phyloP scores from a whole-genome alignment of 148 eudicot species.

The Cornus florida region DNA sequence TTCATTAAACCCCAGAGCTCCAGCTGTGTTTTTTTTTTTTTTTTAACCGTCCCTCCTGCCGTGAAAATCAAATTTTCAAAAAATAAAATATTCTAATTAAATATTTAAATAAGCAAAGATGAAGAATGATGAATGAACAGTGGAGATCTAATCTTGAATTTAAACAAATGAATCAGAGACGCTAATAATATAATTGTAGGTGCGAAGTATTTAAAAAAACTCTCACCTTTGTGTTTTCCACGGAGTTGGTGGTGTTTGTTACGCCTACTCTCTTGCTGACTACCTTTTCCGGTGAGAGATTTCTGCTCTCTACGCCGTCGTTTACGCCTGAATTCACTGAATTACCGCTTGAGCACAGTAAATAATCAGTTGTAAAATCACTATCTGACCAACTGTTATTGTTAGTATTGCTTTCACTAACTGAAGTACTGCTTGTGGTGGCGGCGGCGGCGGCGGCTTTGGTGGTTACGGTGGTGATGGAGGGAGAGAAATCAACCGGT shows the following conservation, averaged over 20 bases:
- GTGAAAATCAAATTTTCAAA: conserved; percentile 21
- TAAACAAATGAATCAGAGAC: conserved; percentile 7
- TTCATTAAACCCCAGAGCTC: conserved; percentile 13
- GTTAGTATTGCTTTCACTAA: conserved; percentile 29
- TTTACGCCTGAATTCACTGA: conserved; percentile 12
- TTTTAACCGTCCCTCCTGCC: conserved; percentile 29
- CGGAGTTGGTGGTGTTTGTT: conserved; percentile 25
- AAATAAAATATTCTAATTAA: too few species aligned
- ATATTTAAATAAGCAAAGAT: too few species aligned
- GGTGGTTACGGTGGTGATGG: conserved; percentile 10
- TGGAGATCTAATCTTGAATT: conserved; percentile 23
- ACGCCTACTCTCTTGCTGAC: conserved; percentile 19
- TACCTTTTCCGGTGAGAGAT: neutral
- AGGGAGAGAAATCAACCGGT: conserved; percentile 27
- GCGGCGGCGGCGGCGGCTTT: too few species aligned
- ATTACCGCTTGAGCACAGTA: conserved; percentile 20
- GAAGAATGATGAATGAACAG: conserved; percentile 6
- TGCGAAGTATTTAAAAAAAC: conserved; percentile 11
- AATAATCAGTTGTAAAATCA: conserved; percentile 43
- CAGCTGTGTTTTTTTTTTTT: conserved; percentile 34
- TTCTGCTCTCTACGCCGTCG: neutral
- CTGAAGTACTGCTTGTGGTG: neutral
- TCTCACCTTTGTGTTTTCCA: conserved; percentile 39
- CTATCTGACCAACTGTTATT: conserved; percentile 55
- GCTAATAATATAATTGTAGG: conserved; percentile 9